Percentiles rank a stretch among this genome's conserved stretches.
Conservation (phyloP, 2,329 filamentous ascomycete genomes). For the Aspergillus terreus region DNA sequence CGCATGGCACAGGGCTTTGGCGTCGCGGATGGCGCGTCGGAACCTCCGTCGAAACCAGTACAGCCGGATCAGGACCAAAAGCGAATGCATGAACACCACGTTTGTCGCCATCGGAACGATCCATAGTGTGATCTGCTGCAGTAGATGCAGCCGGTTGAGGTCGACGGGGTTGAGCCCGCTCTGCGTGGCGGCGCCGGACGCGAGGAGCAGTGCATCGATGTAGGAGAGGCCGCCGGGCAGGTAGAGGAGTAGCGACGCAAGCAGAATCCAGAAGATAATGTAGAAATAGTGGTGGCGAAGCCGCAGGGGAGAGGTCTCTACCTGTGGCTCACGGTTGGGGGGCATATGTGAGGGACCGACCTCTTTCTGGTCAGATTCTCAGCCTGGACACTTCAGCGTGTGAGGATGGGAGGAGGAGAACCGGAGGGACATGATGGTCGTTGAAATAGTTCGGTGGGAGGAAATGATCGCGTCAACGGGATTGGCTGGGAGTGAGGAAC, state of each 20-base stretch:
- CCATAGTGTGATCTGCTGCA: constrained; percentile 68
- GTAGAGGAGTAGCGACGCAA: constrained; percentile 71
- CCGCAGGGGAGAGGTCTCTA: constrained; percentile 11
- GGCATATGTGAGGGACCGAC: neutral
- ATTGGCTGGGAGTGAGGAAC: neutral
- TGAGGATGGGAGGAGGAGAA: too few relatives aligned
- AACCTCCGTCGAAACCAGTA: constrained; percentile 98
- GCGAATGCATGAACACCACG: constrained; percentile 75
- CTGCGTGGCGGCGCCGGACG: constrained; percentile 78
- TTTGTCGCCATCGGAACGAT: constrained; percentile 69
- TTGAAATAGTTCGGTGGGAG: neutral
- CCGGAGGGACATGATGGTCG: neutral
- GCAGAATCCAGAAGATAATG: constrained; percentile 67
- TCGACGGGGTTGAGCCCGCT: constrained; percentile 78
- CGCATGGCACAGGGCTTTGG: constrained; percentile 59
- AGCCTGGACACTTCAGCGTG: too few relatives aligned
- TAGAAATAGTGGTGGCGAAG: constrained; percentile 57
- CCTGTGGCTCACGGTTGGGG: neutral
- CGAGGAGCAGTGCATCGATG: constrained; percentile 82
- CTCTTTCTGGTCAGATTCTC: neutral
- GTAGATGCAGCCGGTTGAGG: constrained; percentile 62
- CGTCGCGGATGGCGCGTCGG: constrained; percentile 70
- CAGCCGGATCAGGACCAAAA: constrained; percentile 81
- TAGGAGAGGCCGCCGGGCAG: constrained; percentile 61
- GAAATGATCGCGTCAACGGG: neutral